Evolutionary conservation across 768 basidiomycete species (phyloP).

Genomic region (Lactarius quietus): DNA sequence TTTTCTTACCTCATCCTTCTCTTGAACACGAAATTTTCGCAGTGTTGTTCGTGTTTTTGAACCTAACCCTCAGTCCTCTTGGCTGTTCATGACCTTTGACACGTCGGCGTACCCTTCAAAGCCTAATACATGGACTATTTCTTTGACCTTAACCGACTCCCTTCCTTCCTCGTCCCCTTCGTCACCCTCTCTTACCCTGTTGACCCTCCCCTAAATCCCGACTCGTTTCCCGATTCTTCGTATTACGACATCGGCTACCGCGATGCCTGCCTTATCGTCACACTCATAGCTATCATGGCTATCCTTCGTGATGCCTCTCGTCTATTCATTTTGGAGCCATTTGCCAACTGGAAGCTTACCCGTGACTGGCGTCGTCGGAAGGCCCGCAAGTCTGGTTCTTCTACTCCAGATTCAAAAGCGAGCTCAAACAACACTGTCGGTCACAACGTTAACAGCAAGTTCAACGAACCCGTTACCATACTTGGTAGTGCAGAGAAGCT

Average conservation of each 20-base stretch:
- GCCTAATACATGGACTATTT: constrained; percentile 24
- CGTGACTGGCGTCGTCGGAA: constrained; percentile 42
- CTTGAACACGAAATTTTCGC: not conserved
- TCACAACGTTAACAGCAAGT: constrained; percentile 31
- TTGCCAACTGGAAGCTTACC: constrained; percentile 73
- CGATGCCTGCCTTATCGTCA: constrained; percentile 76
- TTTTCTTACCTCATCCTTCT: not conserved
- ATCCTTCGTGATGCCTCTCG: constrained; percentile 76
- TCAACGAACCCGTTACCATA: constrained; percentile 39
- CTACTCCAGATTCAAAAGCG: constrained; percentile 26
- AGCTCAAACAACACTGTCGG: constrained; percentile 27
- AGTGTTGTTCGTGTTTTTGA: constrained; percentile 1
- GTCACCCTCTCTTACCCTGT: constrained; percentile 70
- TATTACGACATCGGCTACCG: constrained; percentile 72
- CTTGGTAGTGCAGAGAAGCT: constrained; percentile 30
- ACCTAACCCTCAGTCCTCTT: not conserved
- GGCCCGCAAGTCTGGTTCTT: constrained; percentile 24
- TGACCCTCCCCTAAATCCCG: constrained; percentile 49
- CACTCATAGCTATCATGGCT: constrained; percentile 87
- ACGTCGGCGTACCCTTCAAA: constrained; percentile 14
- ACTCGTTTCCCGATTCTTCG: constrained; percentile 66
- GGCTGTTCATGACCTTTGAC: constrained; percentile 22
- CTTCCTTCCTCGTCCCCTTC: constrained; percentile 60
- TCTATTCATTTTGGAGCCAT: constrained; percentile 70
- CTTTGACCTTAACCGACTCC: constrained; percentile 33